A percentile compares a stretch with the other conserved stretches of the same genome.
These are phyloP conservation scores for Trichosporon asahii DNA, from an alignment of 1,284 basidiomycete species.

Conservation along the genomic window DNA sequence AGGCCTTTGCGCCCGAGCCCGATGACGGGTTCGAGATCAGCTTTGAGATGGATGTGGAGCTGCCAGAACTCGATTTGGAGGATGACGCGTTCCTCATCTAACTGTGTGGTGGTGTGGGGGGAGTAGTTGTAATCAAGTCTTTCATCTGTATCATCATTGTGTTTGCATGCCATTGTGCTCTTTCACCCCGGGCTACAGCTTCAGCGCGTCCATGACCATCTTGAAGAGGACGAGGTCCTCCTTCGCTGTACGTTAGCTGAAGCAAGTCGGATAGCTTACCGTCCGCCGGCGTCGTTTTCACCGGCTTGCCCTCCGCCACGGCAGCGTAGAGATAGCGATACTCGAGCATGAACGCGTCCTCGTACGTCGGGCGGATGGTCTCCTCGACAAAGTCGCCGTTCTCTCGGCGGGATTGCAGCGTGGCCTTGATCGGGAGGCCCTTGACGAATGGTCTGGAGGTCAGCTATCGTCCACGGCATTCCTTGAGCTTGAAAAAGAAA, in stretches of 20 bases:
- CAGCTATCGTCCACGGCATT: neutral
- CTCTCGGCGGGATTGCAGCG: constrained; percentile 36
- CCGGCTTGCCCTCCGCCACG: constrained; percentile 34
- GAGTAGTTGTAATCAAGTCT: neutral
- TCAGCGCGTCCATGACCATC: constrained; percentile 40
- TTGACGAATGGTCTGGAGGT: constrained; percentile 50
- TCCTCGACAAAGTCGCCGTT: constrained; percentile 42
- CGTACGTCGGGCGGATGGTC: constrained; percentile 48
- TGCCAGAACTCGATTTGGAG: neutral
- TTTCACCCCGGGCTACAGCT: neutral
- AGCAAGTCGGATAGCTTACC: neutral
- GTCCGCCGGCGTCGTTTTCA: constrained; percentile 42
- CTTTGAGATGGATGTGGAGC: neutral
- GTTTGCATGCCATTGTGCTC: neutral
- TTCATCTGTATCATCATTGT: neutral
- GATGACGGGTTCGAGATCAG: neutral
- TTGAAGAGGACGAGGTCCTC: constrained; percentile 49
- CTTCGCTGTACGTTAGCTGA: constrained; percentile 26
- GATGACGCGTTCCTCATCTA: neutral
- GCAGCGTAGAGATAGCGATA: constrained; percentile 41
- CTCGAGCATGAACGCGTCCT: constrained; percentile 52
- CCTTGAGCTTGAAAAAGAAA: too few species aligned
- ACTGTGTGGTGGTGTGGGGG: too few species aligned
- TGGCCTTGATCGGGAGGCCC: constrained; percentile 50
- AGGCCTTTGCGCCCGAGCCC: neutral